Conservation (phyloP, 2,329 filamentous ascomycete genomes). For the Hymenoscyphus linearis region DNA sequence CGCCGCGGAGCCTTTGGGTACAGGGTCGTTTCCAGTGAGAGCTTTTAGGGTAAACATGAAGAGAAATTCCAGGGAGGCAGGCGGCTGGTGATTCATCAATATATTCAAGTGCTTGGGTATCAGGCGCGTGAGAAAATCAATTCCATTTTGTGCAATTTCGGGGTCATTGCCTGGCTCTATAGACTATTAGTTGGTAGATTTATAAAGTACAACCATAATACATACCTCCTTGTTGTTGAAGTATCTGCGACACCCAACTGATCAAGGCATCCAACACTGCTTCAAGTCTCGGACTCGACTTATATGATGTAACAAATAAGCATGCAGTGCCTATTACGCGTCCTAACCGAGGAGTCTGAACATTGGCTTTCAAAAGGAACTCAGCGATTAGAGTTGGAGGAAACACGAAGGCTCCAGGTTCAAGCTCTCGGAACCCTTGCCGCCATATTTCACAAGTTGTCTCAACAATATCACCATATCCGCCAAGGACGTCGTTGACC, state of each 20-base stretch:
- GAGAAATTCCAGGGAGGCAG: constrained; percentile 55
- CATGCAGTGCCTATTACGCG: constrained; percentile 66
- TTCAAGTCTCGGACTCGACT: constrained; percentile 41
- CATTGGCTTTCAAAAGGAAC: constrained; percentile 55
- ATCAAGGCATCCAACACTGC: constrained; percentile 48
- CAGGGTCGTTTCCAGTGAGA: constrained; percentile 63
- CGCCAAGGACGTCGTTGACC: constrained; percentile 48
- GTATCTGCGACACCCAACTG: constrained; percentile 56
- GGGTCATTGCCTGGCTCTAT: constrained; percentile 57
- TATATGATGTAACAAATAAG: constrained; percentile 60
- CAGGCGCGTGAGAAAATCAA: constrained; percentile 65
- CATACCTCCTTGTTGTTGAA: constrained; percentile 57
- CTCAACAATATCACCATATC: constrained; percentile 64
- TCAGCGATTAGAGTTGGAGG: constrained; percentile 59
- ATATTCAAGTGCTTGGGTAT: constrained; percentile 56
- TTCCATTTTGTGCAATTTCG: constrained; percentile 67
- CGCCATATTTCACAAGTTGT: constrained; percentile 66
- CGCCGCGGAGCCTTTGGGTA: constrained; percentile 69
- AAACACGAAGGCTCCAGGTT: constrained; percentile 73
- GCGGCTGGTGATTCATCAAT: constrained; percentile 52
- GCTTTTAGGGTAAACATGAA: constrained; percentile 69
- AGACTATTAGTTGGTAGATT: constrained; percentile 8
- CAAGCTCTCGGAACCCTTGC: constrained; percentile 68
- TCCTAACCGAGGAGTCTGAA: constrained; percentile 61
- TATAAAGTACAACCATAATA: neutral